These are phyloP conservation scores for Schwanniomyces sp. DNA, from an alignment of 805 yeast species.

Conservation along the genomic window DNA sequence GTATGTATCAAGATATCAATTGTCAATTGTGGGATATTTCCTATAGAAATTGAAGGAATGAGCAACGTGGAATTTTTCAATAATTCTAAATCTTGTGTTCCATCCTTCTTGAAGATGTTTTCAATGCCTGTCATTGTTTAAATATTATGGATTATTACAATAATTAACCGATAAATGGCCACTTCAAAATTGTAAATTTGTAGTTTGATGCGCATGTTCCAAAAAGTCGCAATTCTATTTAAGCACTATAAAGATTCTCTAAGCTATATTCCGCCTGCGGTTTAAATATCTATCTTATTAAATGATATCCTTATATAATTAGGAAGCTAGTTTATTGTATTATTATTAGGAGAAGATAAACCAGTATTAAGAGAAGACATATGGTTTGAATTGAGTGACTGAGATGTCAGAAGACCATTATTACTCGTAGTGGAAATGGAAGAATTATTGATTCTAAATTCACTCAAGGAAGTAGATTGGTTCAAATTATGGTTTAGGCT, in stretches of 20 bases:
- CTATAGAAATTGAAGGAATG: constrained; percentile 80
- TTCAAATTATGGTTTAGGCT: background rate
- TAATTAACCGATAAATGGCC: background rate
- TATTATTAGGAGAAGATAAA: constrained; percentile 10
- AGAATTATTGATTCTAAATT: constrained; percentile 7
- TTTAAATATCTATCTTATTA: background rate
- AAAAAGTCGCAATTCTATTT: background rate
- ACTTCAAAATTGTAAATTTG: background rate
- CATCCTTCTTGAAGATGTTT: background rate
- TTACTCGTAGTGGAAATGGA: background rate
- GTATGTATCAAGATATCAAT: constrained; percentile 72
- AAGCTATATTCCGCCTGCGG: constrained; percentile 8
- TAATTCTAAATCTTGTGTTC: background rate
- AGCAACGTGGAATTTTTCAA: constrained; percentile 45
- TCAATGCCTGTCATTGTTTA: background rate
- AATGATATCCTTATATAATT: background rate
- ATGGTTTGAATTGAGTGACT: constrained; percentile 1
- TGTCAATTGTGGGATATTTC: constrained; percentile 86
- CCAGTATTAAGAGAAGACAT: constrained; percentile 2
- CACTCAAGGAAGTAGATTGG: constrained; percentile 2
- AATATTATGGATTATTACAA: background rate
- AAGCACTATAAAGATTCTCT: constrained; percentile 6
- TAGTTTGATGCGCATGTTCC: background rate
- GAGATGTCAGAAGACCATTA: background rate
- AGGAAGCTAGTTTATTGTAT: constrained; percentile 6